Evolutionary conservation across 495 filamentous ascomycete genomes (phyloP).

Genomic region (Tuber calosporum): DNA sequence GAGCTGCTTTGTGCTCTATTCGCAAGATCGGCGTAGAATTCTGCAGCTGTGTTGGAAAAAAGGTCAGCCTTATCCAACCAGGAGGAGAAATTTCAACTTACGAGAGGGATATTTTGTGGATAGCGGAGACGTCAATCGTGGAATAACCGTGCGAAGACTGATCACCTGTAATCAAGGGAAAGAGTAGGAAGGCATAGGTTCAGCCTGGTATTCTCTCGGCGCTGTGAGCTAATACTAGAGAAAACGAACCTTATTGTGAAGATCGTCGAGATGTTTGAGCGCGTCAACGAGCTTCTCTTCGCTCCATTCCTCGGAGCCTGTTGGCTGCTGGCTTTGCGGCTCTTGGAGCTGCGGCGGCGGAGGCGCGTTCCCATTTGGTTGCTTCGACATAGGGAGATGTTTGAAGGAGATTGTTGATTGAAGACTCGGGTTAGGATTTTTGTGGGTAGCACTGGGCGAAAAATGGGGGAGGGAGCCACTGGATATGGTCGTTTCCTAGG

Average conservation of each 20-base stretch:
- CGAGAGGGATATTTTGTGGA: slow-evolving; percentile 31
- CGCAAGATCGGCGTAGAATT: slow-evolving; percentile 35
- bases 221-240: background rate
- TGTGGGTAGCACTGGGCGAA: background rate
- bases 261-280: slow-evolving; percentile 38
- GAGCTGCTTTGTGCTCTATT: slow-evolving; percentile 30
- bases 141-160: slow-evolving; percentile 39
- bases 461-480: background rate
- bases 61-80: background rate
- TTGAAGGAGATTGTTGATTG: background rate
- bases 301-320: slow-evolving; percentile 24
- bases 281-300: slow-evolving; percentile 38
- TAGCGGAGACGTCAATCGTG: slow-evolving; percentile 29
- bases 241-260: slow-evolving; percentile 32
- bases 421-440: background rate
- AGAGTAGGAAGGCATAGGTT: background rate
- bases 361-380: slow-evolving; percentile 17
- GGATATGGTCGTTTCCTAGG: background rate
- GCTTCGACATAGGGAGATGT: slow-evolving; percentile 24
- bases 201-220: slow-evolving; percentile 2
- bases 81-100: slow-evolving; percentile 15
- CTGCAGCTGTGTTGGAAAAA: slow-evolving; percentile 27
- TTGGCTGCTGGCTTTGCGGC: slow-evolving; percentile 16
- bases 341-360: slow-evolving; percentile 15
- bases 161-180: slow-evolving; percentile 24